Evolutionary conservation across 108 stramenopile genomes (phyloP), one percentile per base, ranked within the genome.

Genomic region (Stephanodiscus triporus): DNA sequence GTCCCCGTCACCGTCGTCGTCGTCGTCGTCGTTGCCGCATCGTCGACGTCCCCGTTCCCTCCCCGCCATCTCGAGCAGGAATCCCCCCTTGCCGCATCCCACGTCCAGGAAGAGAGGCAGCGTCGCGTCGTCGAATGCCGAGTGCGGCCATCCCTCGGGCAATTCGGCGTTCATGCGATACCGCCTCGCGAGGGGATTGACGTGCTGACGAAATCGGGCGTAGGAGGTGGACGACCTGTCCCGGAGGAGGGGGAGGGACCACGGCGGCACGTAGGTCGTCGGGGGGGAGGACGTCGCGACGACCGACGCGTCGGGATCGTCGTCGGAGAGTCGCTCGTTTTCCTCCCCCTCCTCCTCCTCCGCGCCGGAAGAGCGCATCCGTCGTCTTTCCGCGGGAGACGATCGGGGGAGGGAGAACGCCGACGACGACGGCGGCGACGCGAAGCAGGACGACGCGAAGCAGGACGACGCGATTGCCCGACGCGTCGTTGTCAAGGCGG

Each of bases 71-170:
- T 94, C 90, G 42, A 94, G 30, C 24, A 91, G 58, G 63, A 95
- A 97, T 8, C 93, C 92, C 6, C 96, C 96, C 62, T 92, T 86
- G 0, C 89, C 91, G 77, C 91, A 91, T 20, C 96, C 96, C 77
- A 97, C 89, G 70, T 97, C 96, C 30, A 97, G 30, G 76, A 87
- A 89, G 4, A 94, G 65, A 13, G 94, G 94, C 49, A 81, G 56
- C 42, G 72, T 49, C 30, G 88, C 57, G 66, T 90, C 86, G 23
- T 68, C 59, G 36, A 84, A 92, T 11, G 78, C 88, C 60, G 77
- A 72, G 14, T 54, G 23, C 9, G 91, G 91, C 95, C 95, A 96
- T 34, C 83, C 51, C 6, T 87, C 79, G 0, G 89, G 67, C 2
- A 96, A 57, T 14, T 84, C 68, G 1, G 91, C 86, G 9, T 66